phyloP scores from a whole-genome alignment of 2,329 filamentous ascomycete species.

The Venturia oleaginea region DNA sequence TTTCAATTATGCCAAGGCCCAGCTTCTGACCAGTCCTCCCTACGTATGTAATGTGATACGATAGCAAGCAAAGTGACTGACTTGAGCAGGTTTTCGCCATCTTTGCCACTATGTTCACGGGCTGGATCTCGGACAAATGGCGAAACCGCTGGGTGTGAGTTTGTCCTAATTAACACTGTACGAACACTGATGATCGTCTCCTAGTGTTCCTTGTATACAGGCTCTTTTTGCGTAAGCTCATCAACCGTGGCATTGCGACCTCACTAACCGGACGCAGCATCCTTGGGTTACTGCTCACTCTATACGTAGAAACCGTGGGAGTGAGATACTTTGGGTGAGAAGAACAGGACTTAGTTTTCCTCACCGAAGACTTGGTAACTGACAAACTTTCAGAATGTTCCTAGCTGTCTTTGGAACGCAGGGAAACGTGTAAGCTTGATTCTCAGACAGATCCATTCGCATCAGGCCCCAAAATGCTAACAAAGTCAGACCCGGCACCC shows the following conservation, averaged over 20 bases:
- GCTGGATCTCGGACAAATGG: slow-evolving; percentile 4
- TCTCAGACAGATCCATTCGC: neutral
- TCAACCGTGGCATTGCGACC: neutral
- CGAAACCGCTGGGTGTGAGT: slow-evolving; percentile 5
- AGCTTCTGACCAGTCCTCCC: slow-evolving; percentile 3
- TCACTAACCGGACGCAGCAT: neutral
- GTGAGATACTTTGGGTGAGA: slow-evolving; percentile 23
- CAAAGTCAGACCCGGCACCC: slow-evolving; percentile 18
- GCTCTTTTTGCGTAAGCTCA: slow-evolving; percentile 2
- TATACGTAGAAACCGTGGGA: neutral
- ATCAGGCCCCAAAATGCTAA: neutral
- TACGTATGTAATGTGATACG: neutral
- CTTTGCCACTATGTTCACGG: neutral
- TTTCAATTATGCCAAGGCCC: slow-evolving; percentile 7
- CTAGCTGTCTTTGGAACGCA: slow-evolving; percentile 23
- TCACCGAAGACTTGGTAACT: neutral
- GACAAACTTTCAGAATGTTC: slow-evolving; percentile 18
- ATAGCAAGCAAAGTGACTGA: neutral
- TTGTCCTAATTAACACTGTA: too few species aligned
- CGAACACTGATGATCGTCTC: too few species aligned
- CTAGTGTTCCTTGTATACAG: neutral
- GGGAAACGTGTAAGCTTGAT: slow-evolving; percentile 19
- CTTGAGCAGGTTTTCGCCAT: neutral
- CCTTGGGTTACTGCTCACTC: slow-evolving; percentile 16
- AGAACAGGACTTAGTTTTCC: too few species aligned